Conservation (phyloP, 2,329 filamentous ascomycete genomes). For the Hypoxylon sp. region DNA sequence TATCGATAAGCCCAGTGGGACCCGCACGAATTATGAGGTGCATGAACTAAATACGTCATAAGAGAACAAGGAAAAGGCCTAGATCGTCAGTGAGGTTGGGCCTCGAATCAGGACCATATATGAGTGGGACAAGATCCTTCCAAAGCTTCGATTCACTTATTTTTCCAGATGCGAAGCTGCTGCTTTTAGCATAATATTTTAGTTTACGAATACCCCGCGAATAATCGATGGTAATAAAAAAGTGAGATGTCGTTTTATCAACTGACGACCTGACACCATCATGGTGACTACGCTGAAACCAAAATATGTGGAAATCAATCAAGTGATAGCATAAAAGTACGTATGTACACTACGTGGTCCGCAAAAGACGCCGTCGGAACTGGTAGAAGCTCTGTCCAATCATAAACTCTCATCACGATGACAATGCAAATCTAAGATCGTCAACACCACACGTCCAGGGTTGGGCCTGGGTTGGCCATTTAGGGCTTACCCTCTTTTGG, state of each 20-base stretch:
- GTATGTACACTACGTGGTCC: neutral
- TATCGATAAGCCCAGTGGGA: neutral
- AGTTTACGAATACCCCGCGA: neutral
- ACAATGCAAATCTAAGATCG: constrained; percentile 6
- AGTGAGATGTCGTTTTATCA: neutral
- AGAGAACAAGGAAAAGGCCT: neutral
- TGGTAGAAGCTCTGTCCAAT: neutral
- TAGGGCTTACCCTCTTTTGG: constrained; percentile 16
- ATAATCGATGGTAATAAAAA: neutral
- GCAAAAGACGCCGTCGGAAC: neutral
- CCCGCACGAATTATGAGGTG: neutral
- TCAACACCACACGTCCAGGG: neutral
- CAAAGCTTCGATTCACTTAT: neutral
- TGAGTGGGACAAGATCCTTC: neutral
- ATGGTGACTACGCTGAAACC: neutral
- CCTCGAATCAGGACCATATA: neutral
- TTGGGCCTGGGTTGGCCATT: neutral
- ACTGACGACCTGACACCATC: constrained; percentile 2
- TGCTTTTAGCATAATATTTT: neutral
- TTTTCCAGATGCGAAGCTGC: neutral
- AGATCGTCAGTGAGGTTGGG: neutral
- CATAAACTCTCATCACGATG: constrained; percentile 1
- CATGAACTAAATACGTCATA: neutral
- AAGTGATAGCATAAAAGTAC: neutral
- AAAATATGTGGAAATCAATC: neutral